Base-by-base conservation (phyloP, 2,329 filamentous ascomycete species). In the Calonectria hongkongensis region DNA sequence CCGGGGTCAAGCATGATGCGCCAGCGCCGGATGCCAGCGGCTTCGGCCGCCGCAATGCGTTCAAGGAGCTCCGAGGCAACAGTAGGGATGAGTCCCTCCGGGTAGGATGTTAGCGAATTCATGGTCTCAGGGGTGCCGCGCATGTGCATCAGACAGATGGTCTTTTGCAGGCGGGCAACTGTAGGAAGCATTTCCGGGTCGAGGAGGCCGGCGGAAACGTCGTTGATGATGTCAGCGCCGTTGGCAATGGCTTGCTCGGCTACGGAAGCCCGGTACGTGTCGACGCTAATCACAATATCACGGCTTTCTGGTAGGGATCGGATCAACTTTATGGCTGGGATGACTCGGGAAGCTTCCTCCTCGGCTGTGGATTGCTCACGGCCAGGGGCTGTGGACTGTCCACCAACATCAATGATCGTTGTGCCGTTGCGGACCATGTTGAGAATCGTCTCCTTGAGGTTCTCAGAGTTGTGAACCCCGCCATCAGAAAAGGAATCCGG, bases 401-500 rank as follows among this genome's bases (percentile, higher is more conserved):
- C 97, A 68, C 97, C 97, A 47, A 99, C 88, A 82, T 99, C 97
- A 78, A 98, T 92, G 75, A 98, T 96, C 15, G 92, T 93, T 16
- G 94, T 95, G 41, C 96, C 95, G 9, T 88, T 86, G 47, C 85
- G 84, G 73, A 97, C 90, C 81, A 95, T 92, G 13, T 84, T 78
- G 63, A 87, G 85, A 18, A 96, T 88, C 1, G 90, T 93, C 15
- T 87, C 81, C 15, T 88, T 84, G 30, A 97, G 88, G 74, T 90
- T 87, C 15, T 84, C 80, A 28, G 86, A 80, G 51, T 86, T 84
- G 82, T 95, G 90, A 10, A 87, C 80, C 10, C 95, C 95, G 66
- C 95, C 96, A 81, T 98, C 96, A 1, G 96, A 98, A 86, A 99
- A 99, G 12, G 96, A 98, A 85, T 99, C 96, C 0, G 96, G 96